Evolutionary conservation across 495 filamentous ascomycete species (phyloP), one percentile per base, ranked within the genome.

Genomic region (Haplographium delicatum): DNA sequence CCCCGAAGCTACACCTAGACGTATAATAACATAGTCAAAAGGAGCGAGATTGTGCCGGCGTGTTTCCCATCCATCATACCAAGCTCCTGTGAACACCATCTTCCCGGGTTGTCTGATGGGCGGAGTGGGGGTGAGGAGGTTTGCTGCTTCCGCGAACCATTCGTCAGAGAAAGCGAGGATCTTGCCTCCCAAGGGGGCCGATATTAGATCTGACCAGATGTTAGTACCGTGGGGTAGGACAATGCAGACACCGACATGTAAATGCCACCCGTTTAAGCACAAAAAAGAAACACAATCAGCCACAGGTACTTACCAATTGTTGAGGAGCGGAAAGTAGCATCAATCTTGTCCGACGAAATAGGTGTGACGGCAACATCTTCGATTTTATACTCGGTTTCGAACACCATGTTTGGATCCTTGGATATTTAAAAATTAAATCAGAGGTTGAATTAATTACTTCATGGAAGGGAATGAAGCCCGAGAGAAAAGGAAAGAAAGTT

Each of bases 51-150:
- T 96, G 71, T 95, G 91, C 40, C 91, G 74, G 13, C 90, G 78
- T 2, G 89, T 95, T 66, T 96, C 91, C 91, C 90, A 96, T 20
- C 90, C 90, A 62, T 96, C 90, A 65, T 90, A 95, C 91, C 91
- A 96, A 19, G 88, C 87, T 52, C 90, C 90, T 8, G 88, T 79
- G 61, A 84, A 81, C 41, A 89, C 82, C 74, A 91, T 94, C 66
- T 89, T 81, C 49, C 88, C 89, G 0, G 84, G 83, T 55, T 85
- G 81, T 52, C 80, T 78, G 59, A 95, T 79, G 4, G 91, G 86
- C 3, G 85, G 70, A 0, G 79, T 79, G 1, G 87, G 85, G 13
- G 79, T 91, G 45, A 89, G 68, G 56, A 95, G 80, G 67, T 94
- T 95, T 28, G 72, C 68, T 9, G 89, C 89, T 28, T 82, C 78